Conservation (phyloP, 208 protist species). For the Zelonia costaricensis region DNA sequence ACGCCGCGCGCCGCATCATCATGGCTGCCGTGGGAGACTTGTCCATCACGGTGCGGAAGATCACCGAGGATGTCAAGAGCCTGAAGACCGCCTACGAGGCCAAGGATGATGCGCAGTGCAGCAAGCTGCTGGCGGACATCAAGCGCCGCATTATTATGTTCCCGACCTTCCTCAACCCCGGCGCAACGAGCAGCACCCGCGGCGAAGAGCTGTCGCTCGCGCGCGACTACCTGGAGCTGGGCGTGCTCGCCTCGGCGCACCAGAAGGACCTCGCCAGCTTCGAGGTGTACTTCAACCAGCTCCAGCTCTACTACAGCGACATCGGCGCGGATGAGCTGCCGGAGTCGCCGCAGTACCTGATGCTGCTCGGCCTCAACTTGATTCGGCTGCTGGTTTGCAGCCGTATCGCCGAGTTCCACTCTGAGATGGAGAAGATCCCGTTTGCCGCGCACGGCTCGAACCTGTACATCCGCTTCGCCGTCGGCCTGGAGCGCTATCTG, state of each 20-base stretch:
- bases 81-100: slow-evolving; percentile 77
- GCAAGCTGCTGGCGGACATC: slow-evolving; percentile 51
- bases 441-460: slow-evolving; percentile 68
- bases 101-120: slow-evolving; percentile 56
- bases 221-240: slow-evolving; percentile 86
- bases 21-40: slow-evolving; percentile 44
- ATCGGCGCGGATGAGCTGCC: slow-evolving; percentile 58
- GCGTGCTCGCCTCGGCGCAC: slow-evolving; percentile 74
- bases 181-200: slow-evolving; percentile 63
- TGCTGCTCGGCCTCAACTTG: slow-evolving; percentile 91
- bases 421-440: slow-evolving; percentile 92
- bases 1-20: background rate
- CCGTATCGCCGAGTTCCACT: slow-evolving; percentile 92
- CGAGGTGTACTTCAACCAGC: slow-evolving; percentile 85
- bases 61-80: slow-evolving; percentile 68
- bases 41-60: slow-evolving; percentile 64
- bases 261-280: slow-evolving; percentile 80
- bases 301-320: slow-evolving; percentile 92
- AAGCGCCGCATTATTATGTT: slow-evolving; percentile 87
- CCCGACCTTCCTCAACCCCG: slow-evolving; percentile 85
- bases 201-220: slow-evolving; percentile 82
- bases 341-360: slow-evolving; percentile 68
- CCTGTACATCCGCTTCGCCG: slow-evolving; percentile 82
- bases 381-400: slow-evolving; percentile 84
- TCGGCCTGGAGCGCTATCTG: slow-evolving; percentile 88